Evolutionary conservation across 257 asterid species (phyloP), one percentile per base, ranked within the genome.

Genomic region (Primulina eburnea): DNA sequence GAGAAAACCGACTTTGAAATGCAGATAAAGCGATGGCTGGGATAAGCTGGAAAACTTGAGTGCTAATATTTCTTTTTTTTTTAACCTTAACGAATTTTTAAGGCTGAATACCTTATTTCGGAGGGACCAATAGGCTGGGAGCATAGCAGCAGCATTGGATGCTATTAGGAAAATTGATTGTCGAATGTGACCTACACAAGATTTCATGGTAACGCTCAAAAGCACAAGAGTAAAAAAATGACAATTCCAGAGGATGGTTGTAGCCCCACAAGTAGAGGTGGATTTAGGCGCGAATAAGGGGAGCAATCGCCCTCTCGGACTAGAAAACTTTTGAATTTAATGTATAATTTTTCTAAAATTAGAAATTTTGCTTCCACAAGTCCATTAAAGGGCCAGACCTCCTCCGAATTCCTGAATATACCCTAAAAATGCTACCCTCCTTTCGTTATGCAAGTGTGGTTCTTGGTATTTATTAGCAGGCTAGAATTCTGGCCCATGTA

Each of bases 71-170:
- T 50, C 24, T 24, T 20, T n/a, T 5, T 11, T 12, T 43, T 12
- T 43, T 5, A 43, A 21, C 12, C 12, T 29, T 43, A 6, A 11
- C 3, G 8, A 34, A 32, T 18, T 47, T 38, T 53, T 60, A 21
- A 69, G 72, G 34, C 52, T 62, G 72, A 18, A 62, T 75, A 94
- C 98, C 99, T 85, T 94, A 68, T 86, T 84, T 59, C 95, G 96
- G 72, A 94, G 96, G 69, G 97, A 84, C 97, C 95, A 91, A 76
- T 83, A 94, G 68, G 98, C 96, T 18, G 99, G 99, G 16, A 94
- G 92, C 56, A 91, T 71, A 29, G 97, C 95, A n/a, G 97, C 99
- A 69, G 88, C 95, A 75, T 94, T 94, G 52, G 99, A 91, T 70
- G 90, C 97, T 76, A 94, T 88, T 52, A 94, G 97, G 76, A 86